Evolutionary conservation across 768 basidiomycete species (phyloP).

Genomic region (Dacryopinax spathularia): DNA sequence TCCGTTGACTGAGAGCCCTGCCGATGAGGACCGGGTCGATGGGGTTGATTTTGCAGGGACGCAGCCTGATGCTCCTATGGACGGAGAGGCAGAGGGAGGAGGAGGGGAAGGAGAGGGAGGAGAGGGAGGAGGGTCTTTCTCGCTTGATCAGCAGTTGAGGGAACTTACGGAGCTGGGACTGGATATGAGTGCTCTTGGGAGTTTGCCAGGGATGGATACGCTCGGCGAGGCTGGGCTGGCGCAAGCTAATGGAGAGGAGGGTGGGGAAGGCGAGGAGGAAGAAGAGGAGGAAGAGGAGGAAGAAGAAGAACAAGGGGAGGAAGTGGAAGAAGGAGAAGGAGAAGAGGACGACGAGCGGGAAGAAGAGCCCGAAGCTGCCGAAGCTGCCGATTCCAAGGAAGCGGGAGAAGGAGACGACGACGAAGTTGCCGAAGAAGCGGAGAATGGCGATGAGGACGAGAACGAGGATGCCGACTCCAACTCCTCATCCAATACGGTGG

Average conservation of each 20-base stretch:
- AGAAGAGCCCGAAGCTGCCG: neutral
- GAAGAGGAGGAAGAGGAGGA: neutral
- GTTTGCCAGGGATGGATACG: neutral
- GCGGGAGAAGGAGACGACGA: neutral
- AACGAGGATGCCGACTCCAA: neutral
- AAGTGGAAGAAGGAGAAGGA: neutral
- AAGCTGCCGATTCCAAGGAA: neutral
- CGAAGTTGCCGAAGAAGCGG: neutral
- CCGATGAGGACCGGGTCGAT: no score
- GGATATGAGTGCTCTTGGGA: neutral
- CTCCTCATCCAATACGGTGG: neutral
- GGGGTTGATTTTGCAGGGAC: no score
- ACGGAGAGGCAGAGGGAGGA: neutral
- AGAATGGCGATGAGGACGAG: neutral
- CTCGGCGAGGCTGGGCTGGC: neutral
- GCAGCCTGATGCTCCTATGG: neutral
- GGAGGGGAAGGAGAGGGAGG: neutral
- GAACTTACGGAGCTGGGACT: neutral
- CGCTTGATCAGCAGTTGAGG: neutral
- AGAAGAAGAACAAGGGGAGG: neutral
- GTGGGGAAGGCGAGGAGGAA: neutral
- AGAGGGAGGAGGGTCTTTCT: neutral
- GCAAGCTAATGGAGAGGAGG: neutral
- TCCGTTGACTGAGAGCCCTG: slow-evolving; percentile 2
- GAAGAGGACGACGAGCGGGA: neutral